Conservation (phyloP, 1,139 yeast species). For the Taphrina deformans region DNA sequence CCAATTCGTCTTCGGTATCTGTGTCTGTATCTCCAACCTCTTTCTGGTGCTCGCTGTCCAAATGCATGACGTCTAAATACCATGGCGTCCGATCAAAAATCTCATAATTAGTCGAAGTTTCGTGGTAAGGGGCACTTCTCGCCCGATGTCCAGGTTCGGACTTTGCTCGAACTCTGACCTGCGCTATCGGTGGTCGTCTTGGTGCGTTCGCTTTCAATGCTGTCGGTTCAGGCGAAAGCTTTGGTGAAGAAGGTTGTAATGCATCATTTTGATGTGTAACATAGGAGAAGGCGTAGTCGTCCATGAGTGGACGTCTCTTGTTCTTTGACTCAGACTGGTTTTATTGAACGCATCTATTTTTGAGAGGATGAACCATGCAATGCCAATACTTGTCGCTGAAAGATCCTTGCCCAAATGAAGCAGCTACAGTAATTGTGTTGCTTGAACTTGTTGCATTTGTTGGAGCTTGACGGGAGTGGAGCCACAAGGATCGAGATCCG, state of each 20-base stretch:
- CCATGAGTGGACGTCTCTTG: constrained; percentile 4
- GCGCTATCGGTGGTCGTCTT: constrained; percentile 7
- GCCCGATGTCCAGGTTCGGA: not conserved
- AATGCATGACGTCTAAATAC: not conserved
- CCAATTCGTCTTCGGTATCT: not conserved
- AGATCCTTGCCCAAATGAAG: no score
- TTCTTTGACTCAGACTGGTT: not conserved
- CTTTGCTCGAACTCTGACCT: constrained; percentile 2
- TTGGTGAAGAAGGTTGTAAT: constrained; percentile 1
- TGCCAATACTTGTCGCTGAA: no score
- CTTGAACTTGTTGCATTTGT: not conserved
- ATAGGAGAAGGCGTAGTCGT: constrained; percentile 29
- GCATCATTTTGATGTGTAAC: not conserved
- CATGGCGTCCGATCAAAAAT: not conserved
- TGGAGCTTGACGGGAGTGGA: not conserved
- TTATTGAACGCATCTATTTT: no score
- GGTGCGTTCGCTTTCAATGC: not conserved
- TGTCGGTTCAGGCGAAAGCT: not conserved
- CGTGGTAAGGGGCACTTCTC: not conserved
- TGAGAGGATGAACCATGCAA: no score
- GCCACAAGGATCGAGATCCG: not conserved
- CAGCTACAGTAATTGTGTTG: no score
- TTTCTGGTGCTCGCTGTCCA: not conserved
- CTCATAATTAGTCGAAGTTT: not conserved
- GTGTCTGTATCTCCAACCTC: not conserved